Conservation (phyloP, 2,329 filamentous ascomycete genomes). For the Alternaria sp. region DNA sequence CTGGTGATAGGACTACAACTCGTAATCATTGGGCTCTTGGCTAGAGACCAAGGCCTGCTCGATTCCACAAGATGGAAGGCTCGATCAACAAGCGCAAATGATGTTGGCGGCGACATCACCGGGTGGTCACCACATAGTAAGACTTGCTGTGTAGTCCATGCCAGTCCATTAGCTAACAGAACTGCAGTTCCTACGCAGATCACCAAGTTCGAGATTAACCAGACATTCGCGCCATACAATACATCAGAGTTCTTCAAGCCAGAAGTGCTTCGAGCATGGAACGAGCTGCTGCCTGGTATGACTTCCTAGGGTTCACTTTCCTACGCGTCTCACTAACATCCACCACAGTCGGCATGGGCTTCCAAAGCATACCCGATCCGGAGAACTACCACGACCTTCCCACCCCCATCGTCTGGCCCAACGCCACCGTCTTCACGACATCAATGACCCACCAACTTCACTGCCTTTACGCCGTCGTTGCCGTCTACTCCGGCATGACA, state of each 20-base stretch:
- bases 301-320: no score
- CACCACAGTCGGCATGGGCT: constrained; percentile 41
- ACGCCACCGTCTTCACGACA: constrained; percentile 44
- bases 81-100: constrained; percentile 32
- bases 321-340: constrained; percentile 2
- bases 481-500: constrained; percentile 39
- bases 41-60: constrained; percentile 40
- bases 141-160: neutral
- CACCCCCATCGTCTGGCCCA: constrained; percentile 42
- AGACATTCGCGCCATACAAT: constrained; percentile 45
- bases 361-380: constrained; percentile 38
- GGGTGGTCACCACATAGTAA: constrained; percentile 43
- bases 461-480: constrained; percentile 43
- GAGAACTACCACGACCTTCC: constrained; percentile 41
- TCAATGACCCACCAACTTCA: constrained; percentile 46
- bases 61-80: constrained; percentile 24
- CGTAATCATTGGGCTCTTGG: constrained; percentile 38
- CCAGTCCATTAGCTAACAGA: constrained; percentile 1
- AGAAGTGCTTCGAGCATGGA: constrained; percentile 41
- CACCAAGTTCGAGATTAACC: constrained; percentile 43
- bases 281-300: constrained; percentile 38
- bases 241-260: constrained; percentile 47
- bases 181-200: constrained; percentile 39
- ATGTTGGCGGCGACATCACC: constrained; percentile 44
- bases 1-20: constrained; percentile 40